These are phyloP conservation scores for Cladobotryum mycophilum DNA, from an alignment of 2,329 filamentous ascomycete genomes.

Conservation along the genomic window DNA sequence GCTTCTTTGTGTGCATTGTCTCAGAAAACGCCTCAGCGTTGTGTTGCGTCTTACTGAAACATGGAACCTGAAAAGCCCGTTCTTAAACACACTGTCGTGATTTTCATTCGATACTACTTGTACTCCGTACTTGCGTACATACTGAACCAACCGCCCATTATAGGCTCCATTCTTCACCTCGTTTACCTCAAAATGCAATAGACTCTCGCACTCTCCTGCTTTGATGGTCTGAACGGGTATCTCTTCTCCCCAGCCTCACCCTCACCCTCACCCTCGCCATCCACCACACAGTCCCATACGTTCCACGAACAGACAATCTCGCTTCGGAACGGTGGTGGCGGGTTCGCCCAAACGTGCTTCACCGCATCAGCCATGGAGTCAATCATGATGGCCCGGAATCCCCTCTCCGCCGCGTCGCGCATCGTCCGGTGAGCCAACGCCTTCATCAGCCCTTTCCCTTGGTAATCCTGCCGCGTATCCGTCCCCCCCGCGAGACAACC, in stretches of 20 bases:
- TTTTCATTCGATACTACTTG: no score
- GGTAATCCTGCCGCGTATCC: slow-evolving; percentile 21
- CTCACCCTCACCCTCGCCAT: slow-evolving; percentile 6
- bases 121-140: no score
- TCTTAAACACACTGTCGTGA: no score
- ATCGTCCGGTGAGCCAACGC: slow-evolving; percentile 19
- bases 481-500: slow-evolving; percentile 22
- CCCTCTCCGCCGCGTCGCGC: slow-evolving; percentile 14
- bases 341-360: slow-evolving; percentile 20
- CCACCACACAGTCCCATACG: slow-evolving; percentile 6
- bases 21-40: no score
- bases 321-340: slow-evolving; percentile 19
- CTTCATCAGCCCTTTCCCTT: slow-evolving; percentile 21
- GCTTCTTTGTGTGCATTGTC: no score
- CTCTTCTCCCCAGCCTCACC: slow-evolving; percentile 7
- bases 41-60: no score
- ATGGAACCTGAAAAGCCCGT: no score
- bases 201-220: slow-evolving; percentile 11
- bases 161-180: background rate
- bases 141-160: no score
- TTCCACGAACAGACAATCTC: slow-evolving; percentile 12
- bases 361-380: slow-evolving; percentile 19
- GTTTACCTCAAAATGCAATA: slow-evolving; percentile 5
- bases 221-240: slow-evolving; percentile 11
- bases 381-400: slow-evolving; percentile 23